These are phyloP conservation scores for Malassezia psittaci DNA, from an alignment of 1,284 basidiomycete genomes.

Conservation along the genomic window DNA sequence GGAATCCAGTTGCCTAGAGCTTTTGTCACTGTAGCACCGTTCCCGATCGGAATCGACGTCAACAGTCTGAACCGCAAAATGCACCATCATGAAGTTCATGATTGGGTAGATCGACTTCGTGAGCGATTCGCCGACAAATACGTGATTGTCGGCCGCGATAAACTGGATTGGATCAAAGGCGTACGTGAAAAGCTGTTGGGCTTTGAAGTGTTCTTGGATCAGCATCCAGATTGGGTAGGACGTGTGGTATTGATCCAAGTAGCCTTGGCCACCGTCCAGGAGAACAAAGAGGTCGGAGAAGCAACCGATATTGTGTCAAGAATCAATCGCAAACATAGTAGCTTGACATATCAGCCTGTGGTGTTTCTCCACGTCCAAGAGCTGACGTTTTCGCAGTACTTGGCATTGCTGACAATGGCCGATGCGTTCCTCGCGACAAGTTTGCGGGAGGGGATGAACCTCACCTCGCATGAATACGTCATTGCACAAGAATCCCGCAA, in stretches of 20 bases:
- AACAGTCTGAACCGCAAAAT: conserved; percentile 60
- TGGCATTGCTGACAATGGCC: conserved; percentile 68
- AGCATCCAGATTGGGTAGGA: conserved; percentile 65
- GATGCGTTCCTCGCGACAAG: conserved; percentile 79
- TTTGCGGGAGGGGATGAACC: conserved; percentile 75
- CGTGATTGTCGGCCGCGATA: conserved; percentile 74
- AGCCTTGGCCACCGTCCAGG: conserved; percentile 68
- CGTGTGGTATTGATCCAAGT: conserved; percentile 77
- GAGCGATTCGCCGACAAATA: conserved; percentile 74
- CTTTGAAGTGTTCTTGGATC: conserved; percentile 71
- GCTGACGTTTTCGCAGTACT: conserved; percentile 72
- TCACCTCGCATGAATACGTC: conserved; percentile 71
- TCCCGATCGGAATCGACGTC: conserved; percentile 82
- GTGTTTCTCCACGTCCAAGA: conserved; percentile 79
- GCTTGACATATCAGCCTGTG: conserved; percentile 73
- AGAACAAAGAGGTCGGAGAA: conserved; percentile 63
- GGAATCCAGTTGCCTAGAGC: conserved; percentile 57
- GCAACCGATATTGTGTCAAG: conserved; percentile 68
- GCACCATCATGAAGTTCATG: conserved; percentile 64
- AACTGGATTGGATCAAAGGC: conserved; percentile 75
- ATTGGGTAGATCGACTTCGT: conserved; percentile 66
- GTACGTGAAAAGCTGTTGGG: conserved; percentile 71
- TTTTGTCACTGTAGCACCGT: conserved; percentile 73
- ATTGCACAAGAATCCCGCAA: conserved; percentile 55
- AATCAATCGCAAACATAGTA: conserved; percentile 71